phyloP scores from a whole-genome alignment of 129 eudicot species.

The Artemisia tridentata region DNA sequence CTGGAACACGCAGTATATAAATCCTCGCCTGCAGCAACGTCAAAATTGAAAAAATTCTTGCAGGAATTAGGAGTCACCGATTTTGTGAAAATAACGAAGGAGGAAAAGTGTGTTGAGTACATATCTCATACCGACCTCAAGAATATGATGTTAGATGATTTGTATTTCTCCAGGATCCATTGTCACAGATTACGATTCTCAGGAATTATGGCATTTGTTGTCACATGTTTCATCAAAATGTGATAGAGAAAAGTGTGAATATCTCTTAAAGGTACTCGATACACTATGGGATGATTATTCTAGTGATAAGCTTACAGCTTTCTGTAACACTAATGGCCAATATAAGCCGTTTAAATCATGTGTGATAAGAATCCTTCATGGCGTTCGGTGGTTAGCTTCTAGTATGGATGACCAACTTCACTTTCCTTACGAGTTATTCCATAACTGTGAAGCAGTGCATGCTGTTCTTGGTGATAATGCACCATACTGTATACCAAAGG shows the following conservation, averaged over 20 bases:
- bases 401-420: slow-evolving; percentile 59
- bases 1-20: slow-evolving; percentile 44
- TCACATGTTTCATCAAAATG: slow-evolving; percentile 41
- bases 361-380: slow-evolving; percentile 38
- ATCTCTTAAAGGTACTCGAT: slow-evolving; percentile 67
- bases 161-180: slow-evolving; percentile 33
- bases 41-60: slow-evolving; percentile 62
- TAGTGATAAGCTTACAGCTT: slow-evolving; percentile 52
- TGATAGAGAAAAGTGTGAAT: slow-evolving; percentile 46
- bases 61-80: slow-evolving; percentile 68
- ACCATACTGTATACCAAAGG: slow-evolving; percentile 76
- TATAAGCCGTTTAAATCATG: slow-evolving; percentile 46
- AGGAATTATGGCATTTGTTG: slow-evolving; percentile 46
- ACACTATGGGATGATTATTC: too few relatives aligned
- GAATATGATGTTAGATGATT: slow-evolving; percentile 37
- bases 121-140: slow-evolving; percentile 31
- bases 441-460: slow-evolving; percentile 62
- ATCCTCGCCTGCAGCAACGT: slow-evolving; percentile 33
- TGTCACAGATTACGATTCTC: slow-evolving; percentile 62
- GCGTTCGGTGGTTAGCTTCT: slow-evolving; percentile 57
- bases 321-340: slow-evolving; percentile 36
- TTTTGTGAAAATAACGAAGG: slow-evolving; percentile 49
- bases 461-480: slow-evolving; percentile 59
- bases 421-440: slow-evolving; percentile 59
- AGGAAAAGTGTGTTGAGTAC: slow-evolving; percentile 42